phyloP scores from a whole-genome alignment of 768 basidiomycete species.

The Xerocomellus dryophilus region DNA sequence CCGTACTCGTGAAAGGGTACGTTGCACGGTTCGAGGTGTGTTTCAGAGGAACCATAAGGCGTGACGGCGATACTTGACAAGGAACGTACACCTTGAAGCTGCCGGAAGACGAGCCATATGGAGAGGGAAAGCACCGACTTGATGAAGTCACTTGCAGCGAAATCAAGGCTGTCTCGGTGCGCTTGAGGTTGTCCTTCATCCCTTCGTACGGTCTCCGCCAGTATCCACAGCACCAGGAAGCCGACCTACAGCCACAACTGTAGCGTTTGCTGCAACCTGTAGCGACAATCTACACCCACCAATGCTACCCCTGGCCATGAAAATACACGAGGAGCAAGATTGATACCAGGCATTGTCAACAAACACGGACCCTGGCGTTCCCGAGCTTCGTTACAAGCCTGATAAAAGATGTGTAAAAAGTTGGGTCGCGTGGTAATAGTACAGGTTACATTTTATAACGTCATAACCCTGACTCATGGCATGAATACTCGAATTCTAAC shows the following conservation, averaged over 20 bases:
- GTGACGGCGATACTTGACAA: neutral
- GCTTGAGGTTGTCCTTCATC: neutral
- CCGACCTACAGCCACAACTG: constrained; percentile 5
- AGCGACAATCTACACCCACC: constrained; percentile 1
- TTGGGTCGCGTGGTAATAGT: too few relatives aligned
- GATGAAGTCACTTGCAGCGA: constrained; percentile 19
- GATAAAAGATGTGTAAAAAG: neutral
- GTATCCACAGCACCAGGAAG: constrained; percentile 15
- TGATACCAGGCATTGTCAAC: neutral
- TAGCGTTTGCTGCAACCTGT: neutral
- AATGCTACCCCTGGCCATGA: neutral
- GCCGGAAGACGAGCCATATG: constrained; percentile 11
- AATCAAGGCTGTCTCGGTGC: constrained; percentile 11
- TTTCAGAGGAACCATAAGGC: constrained; percentile 1
- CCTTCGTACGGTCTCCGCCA: constrained; percentile 11
- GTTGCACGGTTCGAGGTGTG: constrained; percentile 7
- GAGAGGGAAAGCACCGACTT: constrained; percentile 18
- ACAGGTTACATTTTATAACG: neutral
- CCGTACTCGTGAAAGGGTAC: constrained; percentile 5
- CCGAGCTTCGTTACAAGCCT: neutral
- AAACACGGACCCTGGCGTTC: neutral
- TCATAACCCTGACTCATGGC: neutral
- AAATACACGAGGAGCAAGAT: neutral
- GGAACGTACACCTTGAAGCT: neutral
- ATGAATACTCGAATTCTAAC: neutral